phyloP scores from a whole-genome alignment of 371 early-diverging fungal genomes.

The Ordospora colligata region DNA sequence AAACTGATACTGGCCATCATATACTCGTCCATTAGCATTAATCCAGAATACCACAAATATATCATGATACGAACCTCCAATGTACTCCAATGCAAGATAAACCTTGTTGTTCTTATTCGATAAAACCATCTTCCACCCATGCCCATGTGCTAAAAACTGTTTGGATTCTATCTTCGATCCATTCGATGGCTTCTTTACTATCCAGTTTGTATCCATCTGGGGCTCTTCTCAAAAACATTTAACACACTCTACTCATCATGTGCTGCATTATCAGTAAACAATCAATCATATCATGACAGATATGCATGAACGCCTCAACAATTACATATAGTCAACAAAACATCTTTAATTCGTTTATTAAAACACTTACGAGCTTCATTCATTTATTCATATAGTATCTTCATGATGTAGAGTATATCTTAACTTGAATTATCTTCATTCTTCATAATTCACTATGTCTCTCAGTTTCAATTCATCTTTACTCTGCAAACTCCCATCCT shows the following conservation, averaged over 20 bases:
- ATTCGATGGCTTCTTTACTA: background rate
- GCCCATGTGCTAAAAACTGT: background rate
- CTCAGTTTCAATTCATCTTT: too few species aligned
- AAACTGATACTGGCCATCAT: conserved; percentile 16
- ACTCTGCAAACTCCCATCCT: background rate
- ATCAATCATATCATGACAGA: too few species aligned
- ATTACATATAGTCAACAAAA: too few species aligned
- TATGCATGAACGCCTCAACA: too few species aligned
- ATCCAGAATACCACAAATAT: conserved; percentile 2
- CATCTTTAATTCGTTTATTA: too few species aligned
- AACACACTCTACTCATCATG: background rate
- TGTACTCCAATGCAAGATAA: conserved; percentile 15
- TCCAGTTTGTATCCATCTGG: conserved; percentile 15
- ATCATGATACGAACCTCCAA: conserved; percentile 21
- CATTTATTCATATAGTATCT: too few species aligned
- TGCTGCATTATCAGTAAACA: too few species aligned
- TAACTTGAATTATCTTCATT: too few species aligned
- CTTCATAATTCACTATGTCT: too few species aligned
- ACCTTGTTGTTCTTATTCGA: background rate
- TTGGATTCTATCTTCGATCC: background rate
- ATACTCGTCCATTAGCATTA: background rate
- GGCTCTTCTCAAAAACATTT: conserved; percentile 2
- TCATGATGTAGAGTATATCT: too few species aligned
- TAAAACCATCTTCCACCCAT: background rate
- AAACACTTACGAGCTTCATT: too few species aligned